These are phyloP conservation scores for Pythium rhizo-oryzae DNA, from an alignment of 352 stramenopile genomes.

Conservation along the genomic window DNA sequence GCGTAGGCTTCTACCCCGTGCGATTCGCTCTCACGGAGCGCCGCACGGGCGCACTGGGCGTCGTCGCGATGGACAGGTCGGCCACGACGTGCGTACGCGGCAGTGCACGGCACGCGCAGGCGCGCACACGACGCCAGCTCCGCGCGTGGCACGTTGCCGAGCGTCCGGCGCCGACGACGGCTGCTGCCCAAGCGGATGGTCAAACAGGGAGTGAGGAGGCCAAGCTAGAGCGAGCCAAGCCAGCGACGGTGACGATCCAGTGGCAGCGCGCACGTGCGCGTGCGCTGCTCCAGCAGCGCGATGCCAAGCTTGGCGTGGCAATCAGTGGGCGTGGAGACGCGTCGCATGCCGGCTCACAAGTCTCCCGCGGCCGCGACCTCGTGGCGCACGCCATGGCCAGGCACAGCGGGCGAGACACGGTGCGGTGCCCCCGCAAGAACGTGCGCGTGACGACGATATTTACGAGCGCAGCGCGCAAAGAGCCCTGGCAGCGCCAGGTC, in stretches of 20 bases:
- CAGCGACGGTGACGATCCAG: conserved; percentile 2
- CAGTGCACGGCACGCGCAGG: background rate
- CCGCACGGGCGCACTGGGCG: background rate
- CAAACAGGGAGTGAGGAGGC: too few relatives aligned
- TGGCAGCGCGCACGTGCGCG: conserved; percentile 16
- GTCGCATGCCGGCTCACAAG: too few relatives aligned
- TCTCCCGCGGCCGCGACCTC: conserved; percentile 9
- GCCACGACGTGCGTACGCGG: background rate
- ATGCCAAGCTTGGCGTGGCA: background rate
- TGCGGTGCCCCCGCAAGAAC: conserved; percentile 14
- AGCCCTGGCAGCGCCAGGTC: background rate
- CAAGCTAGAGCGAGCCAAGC: too few relatives aligned
- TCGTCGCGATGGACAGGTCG: conserved; percentile 15
- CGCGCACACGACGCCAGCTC: conserved; percentile 4
- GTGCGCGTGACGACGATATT: background rate
- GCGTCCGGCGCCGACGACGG: background rate
- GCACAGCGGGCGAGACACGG: conserved; percentile 15
- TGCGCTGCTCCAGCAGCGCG: background rate
- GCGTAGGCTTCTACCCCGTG: conserved; percentile 17
- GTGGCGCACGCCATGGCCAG: conserved; percentile 16
- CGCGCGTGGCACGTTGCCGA: background rate
- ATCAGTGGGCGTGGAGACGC: too few relatives aligned
- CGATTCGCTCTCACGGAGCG: conserved; percentile 9
- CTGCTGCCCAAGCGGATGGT: background rate
- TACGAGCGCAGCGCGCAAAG: background rate